Evolutionary conservation across 2,329 filamentous ascomycete species (phyloP).

Genomic region (Hypocrella siamensis): DNA sequence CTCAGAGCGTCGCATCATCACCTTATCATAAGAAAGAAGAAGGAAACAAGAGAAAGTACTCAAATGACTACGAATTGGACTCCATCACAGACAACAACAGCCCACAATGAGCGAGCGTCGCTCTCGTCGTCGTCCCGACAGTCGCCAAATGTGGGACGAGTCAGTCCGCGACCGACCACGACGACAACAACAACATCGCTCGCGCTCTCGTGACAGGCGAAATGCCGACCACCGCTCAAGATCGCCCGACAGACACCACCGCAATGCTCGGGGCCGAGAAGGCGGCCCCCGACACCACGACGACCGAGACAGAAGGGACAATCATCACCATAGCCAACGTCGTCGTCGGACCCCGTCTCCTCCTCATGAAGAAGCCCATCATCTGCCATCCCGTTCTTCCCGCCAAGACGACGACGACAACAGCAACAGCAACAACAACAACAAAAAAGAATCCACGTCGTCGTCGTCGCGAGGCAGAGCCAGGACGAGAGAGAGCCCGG

Average conservation of each 20-base stretch:
- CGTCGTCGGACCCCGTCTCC: slow-evolving; percentile 23
- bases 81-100: background rate
- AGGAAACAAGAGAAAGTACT: no score
- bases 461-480: no score
- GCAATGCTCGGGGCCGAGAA: slow-evolving; percentile 5
- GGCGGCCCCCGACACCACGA: slow-evolving; percentile 11
- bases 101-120: slow-evolving; percentile 18
- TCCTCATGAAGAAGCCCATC: no score
- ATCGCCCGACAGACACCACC: slow-evolving; percentile 3
- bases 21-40: no score
- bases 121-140: slow-evolving; percentile 27
- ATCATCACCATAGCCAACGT: slow-evolving; percentile 11
- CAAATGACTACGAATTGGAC: background rate
- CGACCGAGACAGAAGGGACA: slow-evolving; percentile 7
- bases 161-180: slow-evolving; percentile 22
- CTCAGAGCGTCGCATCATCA: no score
- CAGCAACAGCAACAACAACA: background rate
- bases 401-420: background rate
- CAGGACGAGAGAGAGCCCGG: no score
- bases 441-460: background rate
- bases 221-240: slow-evolving; percentile 14
- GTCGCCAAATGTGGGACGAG: slow-evolving; percentile 46
- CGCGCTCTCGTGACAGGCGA: slow-evolving; percentile 14
- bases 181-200: slow-evolving; percentile 14
- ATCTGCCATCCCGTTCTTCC: no score